A percentile compares a stretch with the other conserved stretches of the same genome.
These are phyloP conservation scores for Effrenium voratum DNA, from an alignment of 73 alveolate species.

Conservation along the genomic window DNA sequence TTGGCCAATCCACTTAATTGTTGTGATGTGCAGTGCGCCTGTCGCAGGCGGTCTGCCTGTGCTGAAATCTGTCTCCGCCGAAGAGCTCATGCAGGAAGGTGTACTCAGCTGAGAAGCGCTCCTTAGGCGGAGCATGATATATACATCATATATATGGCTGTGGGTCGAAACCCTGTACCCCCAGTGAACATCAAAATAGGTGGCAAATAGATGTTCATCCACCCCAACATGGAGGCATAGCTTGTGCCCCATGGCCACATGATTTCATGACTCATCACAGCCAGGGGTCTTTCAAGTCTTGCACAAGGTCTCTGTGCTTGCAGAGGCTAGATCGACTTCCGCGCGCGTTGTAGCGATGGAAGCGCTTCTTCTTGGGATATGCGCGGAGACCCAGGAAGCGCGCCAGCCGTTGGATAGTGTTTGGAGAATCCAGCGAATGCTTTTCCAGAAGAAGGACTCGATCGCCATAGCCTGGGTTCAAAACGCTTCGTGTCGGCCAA, in stretches of 20 bases:
- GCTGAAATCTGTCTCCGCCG: too few relatives aligned
- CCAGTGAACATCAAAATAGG: background rate
- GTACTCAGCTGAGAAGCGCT: conserved; percentile 53
- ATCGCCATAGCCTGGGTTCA: background rate
- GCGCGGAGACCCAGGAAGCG: conserved; percentile 8
- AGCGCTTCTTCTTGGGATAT: background rate
- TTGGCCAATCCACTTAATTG: too few relatives aligned
- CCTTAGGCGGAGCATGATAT: background rate
- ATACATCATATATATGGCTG: background rate
- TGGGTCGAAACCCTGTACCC: background rate
- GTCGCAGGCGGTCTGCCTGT: too few relatives aligned
- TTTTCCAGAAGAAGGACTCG: conserved; percentile 36
- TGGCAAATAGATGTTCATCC: background rate
- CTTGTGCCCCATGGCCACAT: background rate
- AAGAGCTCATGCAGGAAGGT: conserved; percentile 3
- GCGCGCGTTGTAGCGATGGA: conserved; percentile 47
- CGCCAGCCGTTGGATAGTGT: background rate
- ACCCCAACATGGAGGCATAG: background rate
- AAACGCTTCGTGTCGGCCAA: background rate
- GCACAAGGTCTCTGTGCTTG: background rate
- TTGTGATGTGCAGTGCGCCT: too few relatives aligned
- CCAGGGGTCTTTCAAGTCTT: conserved; percentile 11
- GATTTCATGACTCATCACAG: background rate
- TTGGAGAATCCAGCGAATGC: background rate
- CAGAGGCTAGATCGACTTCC: background rate